These are phyloP conservation scores for Jamesozyma spencerorum DNA, from an alignment of 805 yeast genomes.

Conservation along the genomic window DNA sequence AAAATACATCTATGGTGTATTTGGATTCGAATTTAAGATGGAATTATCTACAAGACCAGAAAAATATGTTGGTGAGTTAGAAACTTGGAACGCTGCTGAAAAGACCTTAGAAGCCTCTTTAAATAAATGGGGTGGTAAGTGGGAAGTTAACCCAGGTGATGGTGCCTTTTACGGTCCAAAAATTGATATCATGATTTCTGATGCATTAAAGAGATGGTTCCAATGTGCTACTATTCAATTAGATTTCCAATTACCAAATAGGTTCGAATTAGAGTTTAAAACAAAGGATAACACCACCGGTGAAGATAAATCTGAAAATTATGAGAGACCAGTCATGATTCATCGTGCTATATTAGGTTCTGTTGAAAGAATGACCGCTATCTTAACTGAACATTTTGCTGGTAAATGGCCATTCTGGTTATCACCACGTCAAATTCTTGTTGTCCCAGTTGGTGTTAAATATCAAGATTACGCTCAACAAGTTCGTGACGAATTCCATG, in stretches of 20 bases:
- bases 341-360: conserved; percentile 98
- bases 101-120: conserved; percentile 71
- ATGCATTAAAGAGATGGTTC: conserved; percentile 92
- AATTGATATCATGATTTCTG: conserved; percentile 92
- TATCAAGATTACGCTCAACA: conserved; percentile 83
- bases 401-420: conserved; percentile 99
- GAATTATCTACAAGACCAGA: conserved; percentile 96
- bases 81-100: conserved; percentile 92
- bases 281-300: conserved; percentile 43
- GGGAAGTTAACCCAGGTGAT: conserved; percentile 95
- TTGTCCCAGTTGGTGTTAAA: conserved; percentile 94
- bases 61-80: conserved; percentile 86
- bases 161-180: conserved; percentile 96
- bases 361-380: conserved; percentile 98
- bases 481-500: conserved; percentile 59
- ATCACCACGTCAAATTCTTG: conserved; percentile 96
- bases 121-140: conserved; percentile 74
- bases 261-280: conserved; percentile 86
- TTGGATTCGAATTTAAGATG: conserved; percentile 94
- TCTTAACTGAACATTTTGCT: conserved; percentile 93
- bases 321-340: conserved; percentile 93
- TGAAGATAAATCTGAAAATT: conserved; percentile 37
- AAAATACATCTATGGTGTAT: conserved; percentile 75
- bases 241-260: conserved; percentile 94
- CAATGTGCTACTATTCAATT: conserved; percentile 98